Base-by-base conservation (phyloP, 1,139 yeast genomes). In the Diutina mesorugosa region DNA sequence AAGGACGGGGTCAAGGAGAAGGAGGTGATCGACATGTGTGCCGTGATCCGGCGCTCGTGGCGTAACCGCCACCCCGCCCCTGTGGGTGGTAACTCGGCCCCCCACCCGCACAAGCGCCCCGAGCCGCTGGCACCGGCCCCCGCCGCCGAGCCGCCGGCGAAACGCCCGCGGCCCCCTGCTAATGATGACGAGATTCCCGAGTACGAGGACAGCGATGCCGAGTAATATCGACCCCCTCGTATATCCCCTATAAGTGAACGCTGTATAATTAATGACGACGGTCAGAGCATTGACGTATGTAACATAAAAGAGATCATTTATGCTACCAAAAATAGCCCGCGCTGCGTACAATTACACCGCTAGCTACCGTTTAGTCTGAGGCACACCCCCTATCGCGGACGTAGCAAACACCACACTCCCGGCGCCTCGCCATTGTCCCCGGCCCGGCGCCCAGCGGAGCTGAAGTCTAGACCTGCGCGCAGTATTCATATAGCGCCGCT, bases 1-100 rank as follows among this genome's bases (percentile, higher is more conserved):
- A 81, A 83, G 61, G 99, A 93, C 69, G 87, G 95, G 1, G 97
- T 93, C 2, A 76, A 82, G 21, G 84, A 87, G 61, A 87, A 88
- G 57, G 96, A 91, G 62, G 72, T 93, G 51, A 72, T 81, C 8
- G 80, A 73, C 2, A 62, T 72, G 8, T 76, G 80, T 60, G 71
- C 72, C 0, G 63, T 60, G 29, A 72, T 75, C 45, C 63, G 68
- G 3, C 65, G 64, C 51, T 67, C 72, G 1, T 74, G 78, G 76
- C 73, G 72, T 10, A 51, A 51, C 46, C 47, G 54, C 10, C 54
- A 32, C 45, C 9, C 53, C 45, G 29, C 55, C 32, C 30, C 26
- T 21, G 41, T 47, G 38, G 46, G 48, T 12, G 30, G 54, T n/a
- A 52, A 28, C 26, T 28, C 38, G 9, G 12, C 41, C 10, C 29